Conservation (phyloP, 2,329 filamentous ascomycete genomes). For the Talaromyces verruculosus region DNA sequence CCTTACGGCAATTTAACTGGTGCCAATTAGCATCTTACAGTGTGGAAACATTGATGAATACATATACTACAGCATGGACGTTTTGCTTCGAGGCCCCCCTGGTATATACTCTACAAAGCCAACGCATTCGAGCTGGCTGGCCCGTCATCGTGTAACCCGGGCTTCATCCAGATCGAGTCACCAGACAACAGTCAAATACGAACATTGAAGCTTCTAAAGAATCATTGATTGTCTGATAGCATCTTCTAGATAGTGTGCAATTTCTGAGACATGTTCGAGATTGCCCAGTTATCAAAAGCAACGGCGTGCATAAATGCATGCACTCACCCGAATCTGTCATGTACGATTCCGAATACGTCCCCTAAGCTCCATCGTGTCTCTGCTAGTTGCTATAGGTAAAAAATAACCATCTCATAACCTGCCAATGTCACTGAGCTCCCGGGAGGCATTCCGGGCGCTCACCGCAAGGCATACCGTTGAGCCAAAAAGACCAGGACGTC, state of each 20-base stretch:
- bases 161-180: not conserved
- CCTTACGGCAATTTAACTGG: not conserved
- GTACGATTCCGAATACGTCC: not conserved
- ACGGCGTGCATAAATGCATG: not conserved
- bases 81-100: not conserved
- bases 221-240: not conserved
- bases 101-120: not conserved
- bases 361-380: not conserved
- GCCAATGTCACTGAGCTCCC: no score
- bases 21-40: not conserved
- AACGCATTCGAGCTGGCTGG: not conserved
- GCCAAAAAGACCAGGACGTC: no score
- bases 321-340: not conserved
- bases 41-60: not conserved
- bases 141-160: constrained; percentile 4
- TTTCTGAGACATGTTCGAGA: not conserved
- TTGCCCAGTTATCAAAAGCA: not conserved
- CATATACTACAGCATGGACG: no score
- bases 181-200: not conserved
- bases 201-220: not conserved
- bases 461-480: no score
- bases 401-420: not conserved
- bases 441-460: no score
- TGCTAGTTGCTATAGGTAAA: not conserved
- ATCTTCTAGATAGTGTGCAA: not conserved